Evolutionary conservation across 371 early-diverging fungal species (phyloP), one percentile per base, ranked within the genome.

Genomic region (Pancytospora epiphaga): DNA sequence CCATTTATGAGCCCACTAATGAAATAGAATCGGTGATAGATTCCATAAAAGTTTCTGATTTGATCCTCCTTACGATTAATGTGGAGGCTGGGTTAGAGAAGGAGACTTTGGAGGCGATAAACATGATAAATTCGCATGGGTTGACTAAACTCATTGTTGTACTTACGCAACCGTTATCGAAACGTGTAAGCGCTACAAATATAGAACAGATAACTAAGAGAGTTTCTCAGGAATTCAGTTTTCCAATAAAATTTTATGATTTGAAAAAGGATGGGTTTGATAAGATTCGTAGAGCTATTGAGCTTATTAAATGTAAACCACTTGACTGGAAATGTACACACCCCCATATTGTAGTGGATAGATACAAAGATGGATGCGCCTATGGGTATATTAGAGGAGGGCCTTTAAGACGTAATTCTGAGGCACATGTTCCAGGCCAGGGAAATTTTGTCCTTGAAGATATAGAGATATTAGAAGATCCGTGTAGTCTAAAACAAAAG

Each of bases 91-190:
- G 89, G 78, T 89, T 97, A 81, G 95, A 95, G 81, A 95, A 94
- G 93, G 95, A 95, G 86, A 94, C 94, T 0, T 94, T 97, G 75
- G 98, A 98, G 85, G 94, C 93, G 80, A 83, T 97, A 33, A 94
- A 92, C 78, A 86, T 97, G 65, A 83, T 95, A 36, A 95, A 94
- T 76, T 86, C 89, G 1, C 95, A 96, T 72, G 97, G 97, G 27
- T 91, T 94, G 77, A 92, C 95, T 9, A 91, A 90, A 70, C 87
- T 97, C 3, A 29, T 74, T 32, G 72, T 70, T 66, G 69, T 74
- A 27, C 57, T 77, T 6, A 77, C 75, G 2, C 50, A 67, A 34
- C 30, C 2, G 19, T 18, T 3, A 9, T 25, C 2, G 9, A 22
- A 25, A 3, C 3, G n/a, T n/a, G 3, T 36, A 30, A 29, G 3